Evolutionary conservation across 2,329 filamentous ascomycete species (phyloP).

Genomic region (Samsoniella hepiali): DNA sequence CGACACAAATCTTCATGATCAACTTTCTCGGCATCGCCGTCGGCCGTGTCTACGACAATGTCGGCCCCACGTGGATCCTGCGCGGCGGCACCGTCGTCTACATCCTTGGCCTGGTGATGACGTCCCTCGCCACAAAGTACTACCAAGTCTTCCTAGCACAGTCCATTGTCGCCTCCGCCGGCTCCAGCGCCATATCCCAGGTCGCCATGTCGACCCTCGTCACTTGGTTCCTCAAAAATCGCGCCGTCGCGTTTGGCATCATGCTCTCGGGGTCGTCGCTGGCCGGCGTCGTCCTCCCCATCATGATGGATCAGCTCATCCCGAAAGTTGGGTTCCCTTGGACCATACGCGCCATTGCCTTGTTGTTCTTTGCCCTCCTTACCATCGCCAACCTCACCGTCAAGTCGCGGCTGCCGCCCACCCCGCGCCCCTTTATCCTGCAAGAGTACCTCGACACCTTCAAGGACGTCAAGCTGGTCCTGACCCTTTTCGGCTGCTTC

Average conservation of each 20-base stretch:
- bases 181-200: slow-evolving; percentile 43
- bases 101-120: slow-evolving; percentile 65
- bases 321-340: slow-evolving; percentile 44
- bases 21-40: slow-evolving; percentile 48
- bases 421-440: slow-evolving; percentile 44
- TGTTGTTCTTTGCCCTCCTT: slow-evolving; percentile 42
- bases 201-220: slow-evolving; percentile 40
- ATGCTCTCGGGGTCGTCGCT: slow-evolving; percentile 52
- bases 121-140: slow-evolving; percentile 46
- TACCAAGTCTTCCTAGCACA: slow-evolving; percentile 46
- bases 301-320: slow-evolving; percentile 56
- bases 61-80: slow-evolving; percentile 59
- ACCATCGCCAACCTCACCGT: slow-evolving; percentile 36
- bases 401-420: slow-evolving; percentile 42
- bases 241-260: slow-evolving; percentile 53
- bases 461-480: slow-evolving; percentile 42
- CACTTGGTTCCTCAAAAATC: slow-evolving; percentile 51
- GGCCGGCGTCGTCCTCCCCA: slow-evolving; percentile 57
- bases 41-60: slow-evolving; percentile 62
- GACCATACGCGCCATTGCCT: slow-evolving; percentile 47
- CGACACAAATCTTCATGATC: slow-evolving; percentile 48
- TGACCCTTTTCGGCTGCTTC: slow-evolving; percentile 46
- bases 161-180: slow-evolving; percentile 39
- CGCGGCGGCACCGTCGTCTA: slow-evolving; percentile 52
- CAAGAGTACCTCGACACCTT: slow-evolving; percentile 46